phyloP scores from a whole-genome alignment of 2,329 filamentous ascomycete species.

The Trichocomaceae sp. region DNA sequence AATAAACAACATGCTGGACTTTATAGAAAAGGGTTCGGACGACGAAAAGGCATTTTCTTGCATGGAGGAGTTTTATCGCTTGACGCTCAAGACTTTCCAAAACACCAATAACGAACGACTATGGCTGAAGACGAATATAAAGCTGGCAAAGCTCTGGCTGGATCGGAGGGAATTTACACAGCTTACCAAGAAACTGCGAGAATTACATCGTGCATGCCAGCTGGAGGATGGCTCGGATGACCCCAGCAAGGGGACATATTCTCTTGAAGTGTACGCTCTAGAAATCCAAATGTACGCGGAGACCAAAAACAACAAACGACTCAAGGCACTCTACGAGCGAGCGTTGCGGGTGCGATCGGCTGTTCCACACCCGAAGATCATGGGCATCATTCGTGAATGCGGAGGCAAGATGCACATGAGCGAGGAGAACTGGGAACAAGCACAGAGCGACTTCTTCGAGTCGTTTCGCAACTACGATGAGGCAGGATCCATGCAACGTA shows the following conservation, averaged over 20 bases:
- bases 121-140: slow-evolving; percentile 98
- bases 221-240: slow-evolving; percentile 73
- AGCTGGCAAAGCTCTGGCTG: slow-evolving; percentile 83
- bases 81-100: slow-evolving; percentile 91
- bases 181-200: slow-evolving; percentile 74
- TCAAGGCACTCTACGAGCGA: slow-evolving; percentile 87
- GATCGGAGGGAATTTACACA: slow-evolving; percentile 82
- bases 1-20: slow-evolving; percentile 98
- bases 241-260: slow-evolving; percentile 91
- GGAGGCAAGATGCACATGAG: slow-evolving; percentile 99
- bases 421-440: slow-evolving; percentile 98
- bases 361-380: slow-evolving; percentile 95
- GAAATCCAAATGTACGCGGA: slow-evolving; percentile 99
- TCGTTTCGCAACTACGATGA: slow-evolving; percentile 99
- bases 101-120: slow-evolving; percentile 95
- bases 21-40: slow-evolving; percentile 85
- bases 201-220: slow-evolving; percentile 85
- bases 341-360: slow-evolving; percentile 92
- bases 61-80: slow-evolving; percentile 92
- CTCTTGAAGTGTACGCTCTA: slow-evolving; percentile 88
- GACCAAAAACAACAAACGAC: slow-evolving; percentile 92
- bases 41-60: slow-evolving; percentile 65
- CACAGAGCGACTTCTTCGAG: slow-evolving; percentile 96
- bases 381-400: slow-evolving; percentile 97
- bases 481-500: slow-evolving; percentile 88